Base-by-base conservation (phyloP, 352 stramenopile species). In the Elongisporangium anandrum region DNA sequence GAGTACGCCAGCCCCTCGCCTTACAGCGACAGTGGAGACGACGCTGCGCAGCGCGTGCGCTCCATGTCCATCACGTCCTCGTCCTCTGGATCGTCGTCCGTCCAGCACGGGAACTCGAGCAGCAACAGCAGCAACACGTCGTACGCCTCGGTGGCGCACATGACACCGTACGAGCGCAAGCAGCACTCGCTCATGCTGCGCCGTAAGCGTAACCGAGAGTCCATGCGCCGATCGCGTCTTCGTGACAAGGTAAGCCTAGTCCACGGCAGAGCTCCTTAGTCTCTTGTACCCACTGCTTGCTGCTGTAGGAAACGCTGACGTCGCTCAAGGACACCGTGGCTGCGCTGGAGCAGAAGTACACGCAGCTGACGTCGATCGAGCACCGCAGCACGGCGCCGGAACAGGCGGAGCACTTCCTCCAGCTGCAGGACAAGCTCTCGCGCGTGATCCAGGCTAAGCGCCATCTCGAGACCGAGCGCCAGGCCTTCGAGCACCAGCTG, bases 121-220 rank as follows among this genome's bases (percentile, higher is more conserved):
- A 38, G 26, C 26, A 38, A 5, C 1, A 45, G 34, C 10, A 45
- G 34, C 34, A 45, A 0, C 34, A 45, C 34, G 34, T 45, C 34
- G 34, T 45, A 45, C 34, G 34, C 34, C 34, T 45, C 34, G 34
- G 34, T 45, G 34, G 34, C 34, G 34, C 34, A 45, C 34, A 45
- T 45, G 34, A 45, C 34, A 12, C 34, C 34, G 34, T 45, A 45
- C 34, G 34, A 45, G 34, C 34, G 34, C 34, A 45, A 45, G 41
- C 55, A 59, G 60, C 64, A 50, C 16, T 41, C 65, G 50, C 57
- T 77, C 19, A 68, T 79, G 50, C 29, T 68, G 3, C 68, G 73
- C 1, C 70, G 70, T 24, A 61, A 66, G 48, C 70, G 68, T 34
- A 82, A 82, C 50, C 73, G 73, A 20, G 70, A 82, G 20, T 74